Evolutionary conservation across 768 basidiomycete species (phyloP), one percentile per base, ranked within the genome.

Genomic region (Termitomyces sp.): DNA sequence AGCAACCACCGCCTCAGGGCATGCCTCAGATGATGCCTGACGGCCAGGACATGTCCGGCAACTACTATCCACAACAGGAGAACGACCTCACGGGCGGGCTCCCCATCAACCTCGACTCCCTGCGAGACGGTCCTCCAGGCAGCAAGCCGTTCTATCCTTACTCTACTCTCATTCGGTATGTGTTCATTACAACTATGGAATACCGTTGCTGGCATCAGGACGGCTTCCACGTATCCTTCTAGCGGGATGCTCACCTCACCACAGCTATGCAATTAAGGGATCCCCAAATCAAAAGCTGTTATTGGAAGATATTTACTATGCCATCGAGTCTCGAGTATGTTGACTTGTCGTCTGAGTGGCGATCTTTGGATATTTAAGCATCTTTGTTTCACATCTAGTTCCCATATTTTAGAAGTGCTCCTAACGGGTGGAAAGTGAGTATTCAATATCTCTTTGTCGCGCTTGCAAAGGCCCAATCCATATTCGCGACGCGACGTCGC

Each of bases 141-240:
- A 91, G 86, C 71, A 94, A 94, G 73, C 92, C 92, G 7, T 93
- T 94, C 69, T 94, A 94, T 69, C 92, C 92, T 2, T 94, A 94
- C 71, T 94, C 92, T 3, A 94, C 92, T 38, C 84, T 94, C 57
- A 94, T 94, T 69, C 86, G 92, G 92, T 92, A 71, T 59, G 88
- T 81, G 20, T 61, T 50, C 28, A 60, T 54, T 42, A 15, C 24
- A 45, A 53, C 15, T 13, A 32, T 48, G 22, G 50, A 57, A 50
- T 57, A 46, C 24, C 38, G 16, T 54, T 49, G 51, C 60, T 59
- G 52, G 63, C 65, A 58, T 59, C 49, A 65, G 62, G 57, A 58
- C 54, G 53, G 60, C 54, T 57, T 49, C 60, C 65, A 50, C 53
- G 22, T 55, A 38, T 56, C 35, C 28, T 68, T 59, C 48, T 49